Conservation (phyloP, 331 rosid species). For the Quercus tomentella region DNA sequence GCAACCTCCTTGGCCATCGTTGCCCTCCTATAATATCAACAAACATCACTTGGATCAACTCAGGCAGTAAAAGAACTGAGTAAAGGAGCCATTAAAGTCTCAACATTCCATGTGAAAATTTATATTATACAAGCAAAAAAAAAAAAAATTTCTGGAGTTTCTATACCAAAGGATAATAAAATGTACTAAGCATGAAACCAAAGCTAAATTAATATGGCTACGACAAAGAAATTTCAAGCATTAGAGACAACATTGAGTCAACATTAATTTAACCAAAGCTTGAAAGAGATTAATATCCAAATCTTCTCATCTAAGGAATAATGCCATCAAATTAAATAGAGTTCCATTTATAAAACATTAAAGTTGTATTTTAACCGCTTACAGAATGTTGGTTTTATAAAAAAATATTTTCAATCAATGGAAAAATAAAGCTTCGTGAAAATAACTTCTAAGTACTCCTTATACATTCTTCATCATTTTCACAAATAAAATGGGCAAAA, state of each 20-base stretch:
- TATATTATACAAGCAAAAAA: background rate
- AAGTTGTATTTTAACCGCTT: background rate
- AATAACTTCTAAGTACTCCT: too few relatives aligned
- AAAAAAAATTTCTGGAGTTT: background rate
- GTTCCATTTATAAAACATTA: background rate
- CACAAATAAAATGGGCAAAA: background rate
- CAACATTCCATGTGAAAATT: background rate
- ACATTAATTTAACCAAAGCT: background rate
- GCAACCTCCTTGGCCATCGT: slow-evolving; percentile 78
- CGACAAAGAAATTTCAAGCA: background rate
- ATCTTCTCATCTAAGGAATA: background rate
- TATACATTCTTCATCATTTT: too few relatives aligned
- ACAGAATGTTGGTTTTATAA: background rate
- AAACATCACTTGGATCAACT: slow-evolving; percentile 18
- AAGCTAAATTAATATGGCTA: background rate
- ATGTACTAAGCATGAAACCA: background rate
- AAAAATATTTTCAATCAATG: too few relatives aligned
- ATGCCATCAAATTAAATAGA: background rate
- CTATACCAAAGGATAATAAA: background rate
- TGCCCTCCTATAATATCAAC: slow-evolving; percentile 58
- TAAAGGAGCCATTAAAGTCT: background rate
- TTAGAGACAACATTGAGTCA: background rate
- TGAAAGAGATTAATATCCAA: background rate
- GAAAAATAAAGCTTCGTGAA: too few relatives aligned
- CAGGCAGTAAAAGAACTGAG: background rate